A percentile compares a stretch with the other conserved stretches of the same genome.
phyloP scores from a whole-genome alignment of 345 rosid genomes.

The Hibiscus syriacus region DNA sequence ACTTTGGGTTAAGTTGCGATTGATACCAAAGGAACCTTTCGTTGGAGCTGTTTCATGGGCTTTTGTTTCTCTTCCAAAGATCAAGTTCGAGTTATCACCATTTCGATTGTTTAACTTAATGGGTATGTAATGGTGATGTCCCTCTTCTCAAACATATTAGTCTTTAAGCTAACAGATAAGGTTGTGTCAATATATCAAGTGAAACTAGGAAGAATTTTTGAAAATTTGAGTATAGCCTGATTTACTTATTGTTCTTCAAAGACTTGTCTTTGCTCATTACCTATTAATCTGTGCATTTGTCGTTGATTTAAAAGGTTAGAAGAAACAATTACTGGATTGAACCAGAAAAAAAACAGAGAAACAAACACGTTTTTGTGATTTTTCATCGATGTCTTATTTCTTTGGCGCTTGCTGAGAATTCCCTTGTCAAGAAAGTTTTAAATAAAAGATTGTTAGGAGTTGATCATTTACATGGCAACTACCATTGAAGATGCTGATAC shows the following conservation, averaged over 20 bases:
- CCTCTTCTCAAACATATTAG: neutral
- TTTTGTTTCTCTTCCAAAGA: constrained; percentile 92
- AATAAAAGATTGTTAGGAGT: neutral
- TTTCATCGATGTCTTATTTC: neutral
- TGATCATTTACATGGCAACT: neutral
- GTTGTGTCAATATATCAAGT: neutral
- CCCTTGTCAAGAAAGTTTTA: neutral
- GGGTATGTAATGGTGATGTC: constrained; percentile 47
- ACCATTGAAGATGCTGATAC: constrained; percentile 21
- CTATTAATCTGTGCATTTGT: constrained; percentile 1
- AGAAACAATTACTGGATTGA: neutral
- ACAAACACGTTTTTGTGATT: neutral
- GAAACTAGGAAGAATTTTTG: neutral
- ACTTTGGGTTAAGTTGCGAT: constrained; percentile 95
- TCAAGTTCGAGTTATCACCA: constrained; percentile 89
- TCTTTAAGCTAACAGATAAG: neutral
- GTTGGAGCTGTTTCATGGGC: constrained; percentile 97
- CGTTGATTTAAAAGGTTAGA: neutral
- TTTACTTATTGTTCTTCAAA: neutral
- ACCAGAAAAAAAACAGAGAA: neutral
- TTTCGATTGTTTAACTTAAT: constrained; percentile 89
- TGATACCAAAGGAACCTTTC: constrained; percentile 88
- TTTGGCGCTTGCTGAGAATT: neutral
- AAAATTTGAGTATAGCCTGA: neutral
- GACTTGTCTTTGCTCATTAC: neutral